phyloP scores from a whole-genome alignment of 805 yeast genomes.

The Wickerhamiella galacta region DNA sequence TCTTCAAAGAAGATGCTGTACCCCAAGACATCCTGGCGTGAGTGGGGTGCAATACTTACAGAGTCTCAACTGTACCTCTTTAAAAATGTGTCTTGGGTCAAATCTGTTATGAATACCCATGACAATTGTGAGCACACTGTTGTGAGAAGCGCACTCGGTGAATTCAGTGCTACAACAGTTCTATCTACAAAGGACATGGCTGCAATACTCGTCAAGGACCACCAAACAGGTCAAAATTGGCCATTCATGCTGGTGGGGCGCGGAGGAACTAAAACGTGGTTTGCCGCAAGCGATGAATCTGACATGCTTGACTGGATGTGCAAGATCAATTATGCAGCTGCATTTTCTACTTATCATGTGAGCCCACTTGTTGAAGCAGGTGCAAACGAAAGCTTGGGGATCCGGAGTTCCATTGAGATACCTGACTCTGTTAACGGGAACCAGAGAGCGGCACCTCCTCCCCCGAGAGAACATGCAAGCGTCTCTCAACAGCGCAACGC shows the following conservation, averaged over 20 bases:
- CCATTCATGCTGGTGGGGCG: conserved; percentile 20
- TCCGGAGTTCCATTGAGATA: no score
- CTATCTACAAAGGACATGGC: conserved; percentile 26
- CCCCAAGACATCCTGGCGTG: conserved; percentile 22
- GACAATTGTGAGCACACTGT: conserved; percentile 5
- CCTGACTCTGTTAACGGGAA: no score
- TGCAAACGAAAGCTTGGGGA: no score
- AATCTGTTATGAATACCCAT: conserved; percentile 12
- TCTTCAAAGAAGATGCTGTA: conserved; percentile 17
- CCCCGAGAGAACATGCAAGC: no score
- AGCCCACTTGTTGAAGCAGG: no score
- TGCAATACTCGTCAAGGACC: conserved; percentile 20
- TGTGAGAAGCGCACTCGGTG: conserved; percentile 22
- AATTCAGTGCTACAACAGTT: conserved; percentile 24
- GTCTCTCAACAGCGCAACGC: no score
- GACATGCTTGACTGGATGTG: conserved; percentile 46
- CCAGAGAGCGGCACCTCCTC: no score
- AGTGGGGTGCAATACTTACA: conserved; percentile 29
- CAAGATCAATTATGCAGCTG: conserved; percentile 35
- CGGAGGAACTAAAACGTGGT: conserved; percentile 20
- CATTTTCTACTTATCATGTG: conserved; percentile 28
- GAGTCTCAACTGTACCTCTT: conserved; percentile 26
- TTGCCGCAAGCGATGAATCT: conserved; percentile 27
- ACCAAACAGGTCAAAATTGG: conserved; percentile 9
- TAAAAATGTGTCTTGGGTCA: conserved; percentile 24